phyloP scores from a whole-genome alignment of 108 stramenopile genomes.

The Chaetoceros tenuissimus region DNA sequence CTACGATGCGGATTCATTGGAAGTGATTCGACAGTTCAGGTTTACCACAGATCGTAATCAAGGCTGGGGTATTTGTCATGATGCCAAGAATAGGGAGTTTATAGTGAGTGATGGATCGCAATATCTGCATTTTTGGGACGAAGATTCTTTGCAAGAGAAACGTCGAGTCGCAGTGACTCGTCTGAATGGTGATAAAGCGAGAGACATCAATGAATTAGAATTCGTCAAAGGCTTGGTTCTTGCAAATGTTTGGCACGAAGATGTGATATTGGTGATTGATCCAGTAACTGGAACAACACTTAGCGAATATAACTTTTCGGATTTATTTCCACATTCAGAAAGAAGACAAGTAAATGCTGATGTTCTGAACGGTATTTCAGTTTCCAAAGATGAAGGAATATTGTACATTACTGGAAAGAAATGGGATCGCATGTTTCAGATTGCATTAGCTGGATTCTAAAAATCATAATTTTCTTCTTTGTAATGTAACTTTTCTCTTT shows the following conservation, averaged over 20 bases:
- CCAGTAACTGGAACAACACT: constrained; percentile 61
- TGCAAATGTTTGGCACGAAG: constrained; percentile 78
- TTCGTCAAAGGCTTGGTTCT: constrained; percentile 68
- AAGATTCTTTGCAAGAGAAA: constrained; percentile 31
- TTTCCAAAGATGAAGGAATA: constrained; percentile 55
- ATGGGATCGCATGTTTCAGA: constrained; percentile 69
- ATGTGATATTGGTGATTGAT: constrained; percentile 71
- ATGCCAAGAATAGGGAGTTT: constrained; percentile 43
- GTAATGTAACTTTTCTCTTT: too few relatives aligned
- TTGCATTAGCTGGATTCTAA: constrained; percentile 13
- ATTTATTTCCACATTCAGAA: constrained; percentile 42
- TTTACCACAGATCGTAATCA: constrained; percentile 54
- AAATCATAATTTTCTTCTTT: too few relatives aligned
- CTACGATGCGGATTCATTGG: constrained; percentile 55
- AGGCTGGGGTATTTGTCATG: constrained; percentile 85
- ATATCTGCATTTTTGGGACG: constrained; percentile 71
- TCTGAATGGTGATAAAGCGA: constrained; percentile 31
- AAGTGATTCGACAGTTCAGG: constrained; percentile 26
- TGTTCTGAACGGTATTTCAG: constrained; percentile 81
- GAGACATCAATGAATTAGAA: constrained; percentile 73
- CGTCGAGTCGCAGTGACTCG: constrained; percentile 44
- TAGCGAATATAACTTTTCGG: constrained; percentile 73
- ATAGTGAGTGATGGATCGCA: constrained; percentile 72
- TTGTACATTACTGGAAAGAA: constrained; percentile 61
- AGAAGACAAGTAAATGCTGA: constrained; percentile 37